Evolutionary conservation across 768 basidiomycete species (phyloP).

Genomic region (Trametes coccinea): DNA sequence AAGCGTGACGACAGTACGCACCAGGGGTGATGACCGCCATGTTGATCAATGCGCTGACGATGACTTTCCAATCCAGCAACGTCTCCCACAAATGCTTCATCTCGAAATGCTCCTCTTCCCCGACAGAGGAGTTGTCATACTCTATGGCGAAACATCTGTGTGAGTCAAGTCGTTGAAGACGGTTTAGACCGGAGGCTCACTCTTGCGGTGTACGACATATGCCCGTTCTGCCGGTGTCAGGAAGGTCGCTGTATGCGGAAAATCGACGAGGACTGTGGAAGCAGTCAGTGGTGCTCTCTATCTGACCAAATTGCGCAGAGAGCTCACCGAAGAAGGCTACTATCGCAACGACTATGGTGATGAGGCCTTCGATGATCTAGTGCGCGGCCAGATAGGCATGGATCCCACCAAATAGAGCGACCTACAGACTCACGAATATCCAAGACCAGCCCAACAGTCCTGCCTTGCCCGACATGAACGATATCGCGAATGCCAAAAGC

Average conservation of each 20-base stretch:
- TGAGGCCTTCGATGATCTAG: constrained; percentile 52
- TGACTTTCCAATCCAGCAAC: constrained; percentile 51
- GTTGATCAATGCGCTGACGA: constrained; percentile 55
- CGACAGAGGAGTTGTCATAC: constrained; percentile 54
- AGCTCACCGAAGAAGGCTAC: constrained; percentile 23
- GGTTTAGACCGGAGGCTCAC: neutral
- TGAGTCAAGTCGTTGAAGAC: neutral
- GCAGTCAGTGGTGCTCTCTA: neutral
- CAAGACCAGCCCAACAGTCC: constrained; percentile 36
- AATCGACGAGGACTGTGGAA: constrained; percentile 56
- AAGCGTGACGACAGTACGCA: constrained; percentile 37
- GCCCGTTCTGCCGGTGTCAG: constrained; percentile 59
- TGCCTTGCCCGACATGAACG: constrained; percentile 35
- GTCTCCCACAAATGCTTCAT: constrained; percentile 53
- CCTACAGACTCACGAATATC: constrained; percentile 31
- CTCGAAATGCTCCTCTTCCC: constrained; percentile 62
- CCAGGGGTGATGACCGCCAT: constrained; percentile 59
- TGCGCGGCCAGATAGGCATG: constrained; percentile 37
- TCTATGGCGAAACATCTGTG: constrained; percentile 32
- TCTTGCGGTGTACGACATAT: constrained; percentile 35
- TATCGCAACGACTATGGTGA: constrained; percentile 54
- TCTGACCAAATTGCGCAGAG: no score
- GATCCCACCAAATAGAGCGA: neutral
- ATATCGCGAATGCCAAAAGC: constrained; percentile 38
- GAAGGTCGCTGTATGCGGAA: constrained; percentile 57